These are phyloP conservation scores for Cynara cardunculus DNA, from an alignment of 129 eudicot genomes.

Conservation along the genomic window DNA sequence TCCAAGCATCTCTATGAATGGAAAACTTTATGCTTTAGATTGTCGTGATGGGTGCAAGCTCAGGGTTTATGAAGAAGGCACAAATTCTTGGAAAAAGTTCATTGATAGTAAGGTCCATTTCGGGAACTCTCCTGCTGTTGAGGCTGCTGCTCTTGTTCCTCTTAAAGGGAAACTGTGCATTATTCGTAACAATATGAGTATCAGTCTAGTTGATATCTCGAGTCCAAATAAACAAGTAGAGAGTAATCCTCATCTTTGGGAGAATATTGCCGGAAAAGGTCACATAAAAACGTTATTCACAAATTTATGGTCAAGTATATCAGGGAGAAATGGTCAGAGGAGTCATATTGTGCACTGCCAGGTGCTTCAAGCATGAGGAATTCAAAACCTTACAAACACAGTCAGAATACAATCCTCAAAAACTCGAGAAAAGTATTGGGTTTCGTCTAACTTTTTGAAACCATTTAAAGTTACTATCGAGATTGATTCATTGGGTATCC, in stretches of 20 bases:
- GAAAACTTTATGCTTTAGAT: slow-evolving; percentile 80
- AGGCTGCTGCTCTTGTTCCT: slow-evolving; percentile 94
- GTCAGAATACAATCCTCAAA: not conserved
- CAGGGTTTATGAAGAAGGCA: slow-evolving; percentile 66
- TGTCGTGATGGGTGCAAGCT: slow-evolving; percentile 96
- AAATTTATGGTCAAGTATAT: slow-evolving; percentile 81
- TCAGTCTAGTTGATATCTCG: slow-evolving; percentile 80
- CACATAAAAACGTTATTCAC: slow-evolving; percentile 70
- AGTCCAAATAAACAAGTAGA: slow-evolving; percentile 64
- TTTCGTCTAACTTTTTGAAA: not conserved
- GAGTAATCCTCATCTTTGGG: slow-evolving; percentile 89
- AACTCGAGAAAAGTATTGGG: not conserved
- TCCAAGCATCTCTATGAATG: slow-evolving; percentile 88
- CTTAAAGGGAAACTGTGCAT: slow-evolving; percentile 89
- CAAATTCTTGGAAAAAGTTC: slow-evolving; percentile 67
- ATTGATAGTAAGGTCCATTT: slow-evolving; percentile 82
- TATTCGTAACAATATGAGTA: slow-evolving; percentile 87
- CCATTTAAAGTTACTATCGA: not conserved
- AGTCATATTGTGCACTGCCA: slow-evolving; percentile 95
- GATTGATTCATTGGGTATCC: not conserved
- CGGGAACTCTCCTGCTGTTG: slow-evolving; percentile 80
- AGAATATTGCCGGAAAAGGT: slow-evolving; percentile 77
- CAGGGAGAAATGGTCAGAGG: slow-evolving; percentile 82
- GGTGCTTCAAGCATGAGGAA: slow-evolving; percentile 78
- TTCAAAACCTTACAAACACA: not conserved